These are phyloP conservation scores for Aulographum hederae DNA, from an alignment of 2,329 filamentous ascomycete species.

Conservation along the genomic window DNA sequence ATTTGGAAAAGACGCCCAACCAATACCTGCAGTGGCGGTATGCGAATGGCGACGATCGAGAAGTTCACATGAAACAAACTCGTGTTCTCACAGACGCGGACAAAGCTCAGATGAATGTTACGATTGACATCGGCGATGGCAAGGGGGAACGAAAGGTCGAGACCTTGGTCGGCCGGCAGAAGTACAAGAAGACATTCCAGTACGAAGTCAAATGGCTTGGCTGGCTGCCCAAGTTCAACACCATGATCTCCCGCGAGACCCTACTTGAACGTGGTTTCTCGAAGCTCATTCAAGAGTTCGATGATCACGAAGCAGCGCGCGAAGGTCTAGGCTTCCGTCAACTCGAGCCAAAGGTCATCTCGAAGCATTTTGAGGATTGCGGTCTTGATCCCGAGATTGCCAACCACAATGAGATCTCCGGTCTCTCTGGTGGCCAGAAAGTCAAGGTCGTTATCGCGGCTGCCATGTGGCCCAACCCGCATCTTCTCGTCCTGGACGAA, in stretches of 20 bases:
- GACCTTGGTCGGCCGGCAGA: slow-evolving; percentile 83
- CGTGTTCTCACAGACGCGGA: slow-evolving; percentile 75
- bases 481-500: slow-evolving; percentile 92
- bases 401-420: slow-evolving; percentile 96
- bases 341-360: slow-evolving; percentile 82
- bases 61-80: slow-evolving; percentile 95
- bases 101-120: slow-evolving; percentile 78
- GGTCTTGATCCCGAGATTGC: slow-evolving; percentile 94
- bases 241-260: slow-evolving; percentile 82
- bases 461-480: slow-evolving; percentile 98
- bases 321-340: slow-evolving; percentile 94
- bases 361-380: slow-evolving; percentile 94
- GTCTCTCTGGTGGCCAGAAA: slow-evolving; percentile 90
- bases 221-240: slow-evolving; percentile 83
- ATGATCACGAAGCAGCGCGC: slow-evolving; percentile 95
- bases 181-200: slow-evolving; percentile 98
- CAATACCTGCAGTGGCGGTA: slow-evolving; percentile 99
- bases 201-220: slow-evolving; percentile 95
- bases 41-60: slow-evolving; percentile 87
- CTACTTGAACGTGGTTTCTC: slow-evolving; percentile 68
- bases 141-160: slow-evolving; percentile 64
- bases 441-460: slow-evolving; percentile 96
- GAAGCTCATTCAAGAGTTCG: slow-evolving; percentile 94
- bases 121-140: slow-evolving; percentile 69
- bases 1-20: slow-evolving; percentile 96